Conservation (phyloP, 257 asterid species). For the Cordia subcordata region DNA sequence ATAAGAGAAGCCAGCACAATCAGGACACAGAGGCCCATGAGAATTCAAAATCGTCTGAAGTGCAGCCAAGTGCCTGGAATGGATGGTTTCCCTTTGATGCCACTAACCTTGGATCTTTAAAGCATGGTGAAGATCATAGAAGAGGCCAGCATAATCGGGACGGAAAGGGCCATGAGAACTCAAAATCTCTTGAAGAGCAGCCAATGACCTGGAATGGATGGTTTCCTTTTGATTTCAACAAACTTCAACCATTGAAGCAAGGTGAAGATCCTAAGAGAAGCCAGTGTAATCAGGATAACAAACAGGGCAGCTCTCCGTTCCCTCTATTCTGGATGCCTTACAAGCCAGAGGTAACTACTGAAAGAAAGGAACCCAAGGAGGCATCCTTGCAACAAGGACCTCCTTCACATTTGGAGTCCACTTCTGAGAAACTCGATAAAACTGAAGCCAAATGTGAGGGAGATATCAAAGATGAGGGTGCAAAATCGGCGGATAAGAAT, state of each 20-base stretch:
- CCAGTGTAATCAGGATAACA: conserved; percentile 14
- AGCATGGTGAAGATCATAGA: conserved; percentile 22
- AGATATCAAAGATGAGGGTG: not conserved
- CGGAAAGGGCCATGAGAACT: conserved; percentile 12
- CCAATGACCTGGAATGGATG: conserved; percentile 30
- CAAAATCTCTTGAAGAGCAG: conserved; percentile 12
- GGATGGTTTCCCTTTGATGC: conserved; percentile 41
- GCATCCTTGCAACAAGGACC: conserved; percentile 1
- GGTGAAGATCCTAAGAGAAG: conserved; percentile 14
- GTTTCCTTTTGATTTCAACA: conserved; percentile 31
- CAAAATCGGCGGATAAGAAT: conserved; percentile 17
- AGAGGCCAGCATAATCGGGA: conserved; percentile 2
- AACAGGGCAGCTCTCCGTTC: conserved; percentile 28
- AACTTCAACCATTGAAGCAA: conserved; percentile 20
- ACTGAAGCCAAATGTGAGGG: conserved; percentile 7
- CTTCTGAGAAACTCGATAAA: conserved; percentile 8
- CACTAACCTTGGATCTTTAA: conserved; percentile 19
- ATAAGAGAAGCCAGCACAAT: not conserved
- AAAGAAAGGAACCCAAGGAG: conserved; percentile 9
- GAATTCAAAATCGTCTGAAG: conserved; percentile 4
- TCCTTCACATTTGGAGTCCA: not conserved
- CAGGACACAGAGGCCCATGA: conserved; percentile 18
- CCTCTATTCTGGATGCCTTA: conserved; percentile 65
- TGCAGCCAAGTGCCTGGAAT: conserved; percentile 20
- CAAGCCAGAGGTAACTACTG: conserved; percentile 22